Base-by-base conservation (phyloP, 1,284 basidiomycete genomes). In the Boletellus dicymbophilus region DNA sequence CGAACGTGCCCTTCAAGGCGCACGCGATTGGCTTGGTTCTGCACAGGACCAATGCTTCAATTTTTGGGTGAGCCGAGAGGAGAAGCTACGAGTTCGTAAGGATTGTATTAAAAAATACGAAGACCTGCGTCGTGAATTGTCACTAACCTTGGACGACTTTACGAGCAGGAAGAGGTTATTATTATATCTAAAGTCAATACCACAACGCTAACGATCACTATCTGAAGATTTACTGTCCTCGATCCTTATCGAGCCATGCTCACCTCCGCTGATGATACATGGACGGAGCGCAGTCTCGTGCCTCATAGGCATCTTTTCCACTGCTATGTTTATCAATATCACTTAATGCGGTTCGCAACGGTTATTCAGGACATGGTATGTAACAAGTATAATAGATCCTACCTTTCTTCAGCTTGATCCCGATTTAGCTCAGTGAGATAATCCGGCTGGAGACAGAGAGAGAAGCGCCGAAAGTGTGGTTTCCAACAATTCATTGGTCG, bases 291-390 rank as follows among this genome's bases (percentile, higher is more conserved):
- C 16, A 67, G 70, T 26, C 58, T 65, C 18, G 79, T 85, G 57
- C 77, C 84, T 38, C 76, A 92, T 75, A 75, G 81, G 26, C 81
- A 80, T 61, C 69, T 88, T 9, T 88, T 88, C 55, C 71, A 85
- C 51, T 84, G 82, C 44, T 88, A 83, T 58, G 78, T 90, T 21
- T 93, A 90, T 61, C 88, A 92, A 57, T 87, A 84, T 58, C 80
- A 88, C 58, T 58, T 90, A 30, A 77, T 83, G 51, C 77, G 79
- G 45, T 81, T 85, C 58, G 62, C 75, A 3, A 66, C 63, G 13
- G 70, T 76, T 10, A 58, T 82, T 1, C 61, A 78, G 26, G 72
- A 71, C 6, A 68, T 83, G 60, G 80, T 81, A 47, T 40, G 74
- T 65, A 10, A 4, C 20, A 59, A 69, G 42, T 65, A 69, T 52